These are phyloP conservation scores for Pseudogymnoascus sp. DNA, from an alignment of 2,329 filamentous ascomycete genomes.

Conservation along the genomic window DNA sequence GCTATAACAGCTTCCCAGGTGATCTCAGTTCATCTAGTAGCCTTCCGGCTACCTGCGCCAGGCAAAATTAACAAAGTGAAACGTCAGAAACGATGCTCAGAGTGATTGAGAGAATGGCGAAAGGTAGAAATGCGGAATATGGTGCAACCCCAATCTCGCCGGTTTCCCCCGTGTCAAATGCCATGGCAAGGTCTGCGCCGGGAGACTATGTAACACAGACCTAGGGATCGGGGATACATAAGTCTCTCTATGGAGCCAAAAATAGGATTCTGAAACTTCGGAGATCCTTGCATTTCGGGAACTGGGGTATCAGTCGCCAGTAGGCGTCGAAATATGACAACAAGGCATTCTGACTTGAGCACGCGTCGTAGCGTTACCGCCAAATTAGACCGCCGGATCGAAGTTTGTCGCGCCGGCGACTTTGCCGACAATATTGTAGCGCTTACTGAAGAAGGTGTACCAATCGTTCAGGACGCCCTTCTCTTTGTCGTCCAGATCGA, in stretches of 20 bases:
- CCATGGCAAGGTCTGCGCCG: neutral
- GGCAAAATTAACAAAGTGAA: neutral
- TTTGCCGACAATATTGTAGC: constrained; percentile 81
- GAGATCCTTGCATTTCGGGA: neutral
- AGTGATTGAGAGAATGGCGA: neutral
- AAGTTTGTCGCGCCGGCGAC: constrained; percentile 55
- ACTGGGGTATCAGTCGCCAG: neutral
- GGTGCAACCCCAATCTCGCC: neutral
- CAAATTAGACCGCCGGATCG: neutral
- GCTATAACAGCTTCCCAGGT: neutral
- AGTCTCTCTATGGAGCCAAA: neutral
- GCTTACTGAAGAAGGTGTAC: constrained; percentile 92
- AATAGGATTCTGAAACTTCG: neutral
- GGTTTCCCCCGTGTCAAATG: neutral
- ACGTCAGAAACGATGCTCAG: neutral
- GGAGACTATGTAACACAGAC: neutral
- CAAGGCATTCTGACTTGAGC: neutral
- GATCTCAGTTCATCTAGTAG: neutral
- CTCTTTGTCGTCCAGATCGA: constrained; percentile 75
- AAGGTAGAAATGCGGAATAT: neutral
- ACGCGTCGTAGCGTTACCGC: neutral
- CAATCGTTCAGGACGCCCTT: constrained; percentile 82
- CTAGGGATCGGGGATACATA: constrained; percentile 1
- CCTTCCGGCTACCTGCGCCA: neutral
- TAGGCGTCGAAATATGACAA: neutral